These are phyloP conservation scores for Parafenestella ontariensis DNA, from an alignment of 2,329 filamentous ascomycete species.

Conservation along the genomic window DNA sequence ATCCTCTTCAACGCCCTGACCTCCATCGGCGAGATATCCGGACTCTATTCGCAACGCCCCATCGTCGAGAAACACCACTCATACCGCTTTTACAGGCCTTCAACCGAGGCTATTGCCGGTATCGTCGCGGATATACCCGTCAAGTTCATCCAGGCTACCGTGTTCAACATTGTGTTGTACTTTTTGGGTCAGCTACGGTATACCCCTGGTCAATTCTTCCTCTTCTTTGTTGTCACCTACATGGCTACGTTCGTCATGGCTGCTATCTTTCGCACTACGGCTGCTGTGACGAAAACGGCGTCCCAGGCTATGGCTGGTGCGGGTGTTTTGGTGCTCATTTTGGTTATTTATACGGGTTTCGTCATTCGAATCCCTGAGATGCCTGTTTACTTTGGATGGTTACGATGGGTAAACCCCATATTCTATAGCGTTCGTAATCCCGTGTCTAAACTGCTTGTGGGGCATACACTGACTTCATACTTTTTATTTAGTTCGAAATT, in stretches of 20 bases:
- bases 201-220: constrained; percentile 78
- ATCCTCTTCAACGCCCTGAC: constrained; percentile 66
- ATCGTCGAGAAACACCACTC: constrained; percentile 89
- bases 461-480: not conserved
- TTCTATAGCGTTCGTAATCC: constrained; percentile 65
- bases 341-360: constrained; percentile 74
- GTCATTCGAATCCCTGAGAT: constrained; percentile 69
- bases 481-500: constrained; percentile 66
- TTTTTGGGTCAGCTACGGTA: constrained; percentile 83
- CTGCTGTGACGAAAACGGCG: constrained; percentile 72
- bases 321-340: constrained; percentile 65
- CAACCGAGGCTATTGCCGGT: constrained; percentile 80
- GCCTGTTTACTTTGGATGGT: constrained; percentile 51
- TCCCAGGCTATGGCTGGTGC: constrained; percentile 64
- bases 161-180: constrained; percentile 82
- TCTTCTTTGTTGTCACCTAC: constrained; percentile 69
- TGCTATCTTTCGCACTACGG: constrained; percentile 82
- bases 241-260: constrained; percentile 73
- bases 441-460: not conserved
- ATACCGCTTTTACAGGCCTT: constrained; percentile 88
- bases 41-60: constrained; percentile 79
- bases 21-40: constrained; percentile 60
- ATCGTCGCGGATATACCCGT: constrained; percentile 86
- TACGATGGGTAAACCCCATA: constrained; percentile 72
- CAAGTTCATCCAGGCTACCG: constrained; percentile 72